Conservation (phyloP, 805 yeast genomes). For the Debaryomyces hansenii region DNA sequence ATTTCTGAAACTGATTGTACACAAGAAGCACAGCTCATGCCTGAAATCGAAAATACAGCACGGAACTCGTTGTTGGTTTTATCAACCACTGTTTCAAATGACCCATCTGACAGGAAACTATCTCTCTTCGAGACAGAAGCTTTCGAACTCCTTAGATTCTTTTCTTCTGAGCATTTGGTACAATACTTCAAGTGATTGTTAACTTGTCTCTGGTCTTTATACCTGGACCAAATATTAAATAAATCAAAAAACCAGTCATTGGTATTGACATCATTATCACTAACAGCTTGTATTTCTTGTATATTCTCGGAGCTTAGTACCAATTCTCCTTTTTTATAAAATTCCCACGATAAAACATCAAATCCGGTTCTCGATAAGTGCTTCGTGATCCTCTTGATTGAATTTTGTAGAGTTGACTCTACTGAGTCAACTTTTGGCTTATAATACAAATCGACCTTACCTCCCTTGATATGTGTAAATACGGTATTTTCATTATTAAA, state of each 20-base stretch:
- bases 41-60: constrained; percentile 54
- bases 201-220: constrained; percentile 13
- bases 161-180: constrained; percentile 33
- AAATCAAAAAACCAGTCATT: constrained; percentile 16
- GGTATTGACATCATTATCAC: constrained; percentile 21
- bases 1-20: constrained; percentile 27
- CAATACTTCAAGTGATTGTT: constrained; percentile 44
- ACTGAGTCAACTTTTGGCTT: constrained; percentile 4
- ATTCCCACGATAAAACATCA: constrained; percentile 34
- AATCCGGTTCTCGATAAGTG: constrained; percentile 38
- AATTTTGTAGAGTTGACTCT: constrained; percentile 10
- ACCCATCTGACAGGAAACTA: constrained; percentile 12
- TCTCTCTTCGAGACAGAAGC: constrained; percentile 6
- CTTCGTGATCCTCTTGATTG: constrained; percentile 23
- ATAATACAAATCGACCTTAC: constrained; percentile 27
- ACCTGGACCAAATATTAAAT: constrained; percentile 14
- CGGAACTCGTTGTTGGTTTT: constrained; percentile 28
- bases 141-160: constrained; percentile 10
- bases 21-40: constrained; percentile 45
- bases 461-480: constrained; percentile 18
- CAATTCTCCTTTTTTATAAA: constrained; percentile 17
- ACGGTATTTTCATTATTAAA: constrained; percentile 9
- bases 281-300: constrained; percentile 11
- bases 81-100: constrained; percentile 27
- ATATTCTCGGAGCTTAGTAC: constrained; percentile 12